Evolutionary conservation across 176 grass and related monocot genomes (phyloP).

Genomic region (Aegilops sharonensis): DNA sequence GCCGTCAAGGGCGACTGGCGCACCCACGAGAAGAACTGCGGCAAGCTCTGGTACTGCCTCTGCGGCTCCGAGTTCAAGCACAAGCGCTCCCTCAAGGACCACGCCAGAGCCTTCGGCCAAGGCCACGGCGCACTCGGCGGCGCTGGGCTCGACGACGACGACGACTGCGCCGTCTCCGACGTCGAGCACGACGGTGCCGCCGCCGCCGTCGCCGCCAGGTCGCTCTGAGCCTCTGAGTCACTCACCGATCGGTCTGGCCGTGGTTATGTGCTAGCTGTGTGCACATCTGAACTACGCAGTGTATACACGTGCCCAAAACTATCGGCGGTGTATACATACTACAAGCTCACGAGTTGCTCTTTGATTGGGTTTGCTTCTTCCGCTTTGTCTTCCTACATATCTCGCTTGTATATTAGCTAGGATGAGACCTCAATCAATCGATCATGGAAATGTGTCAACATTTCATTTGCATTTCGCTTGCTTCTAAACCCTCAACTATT

Average conservation of each 20-base stretch:
- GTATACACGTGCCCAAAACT: neutral
- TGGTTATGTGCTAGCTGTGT: neutral
- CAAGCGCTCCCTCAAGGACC: conserved; percentile 83
- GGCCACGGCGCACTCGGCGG: conserved; percentile 48
- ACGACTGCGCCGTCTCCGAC: conserved; percentile 47
- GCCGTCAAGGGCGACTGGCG: conserved; percentile 96
- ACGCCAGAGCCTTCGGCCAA: conserved; percentile 60
- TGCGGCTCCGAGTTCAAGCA: conserved; percentile 89
- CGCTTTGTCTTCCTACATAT: neutral
- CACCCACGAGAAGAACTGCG: conserved; percentile 99
- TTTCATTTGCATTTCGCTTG: neutral
- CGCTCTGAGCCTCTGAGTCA: neutral
- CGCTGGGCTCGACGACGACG: conserved; percentile 39
- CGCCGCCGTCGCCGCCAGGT: neutral
- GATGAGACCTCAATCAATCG: conserved; percentile 1
- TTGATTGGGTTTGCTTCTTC: neutral
- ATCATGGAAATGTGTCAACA: conserved; percentile 9
- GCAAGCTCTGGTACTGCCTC: conserved; percentile 82
- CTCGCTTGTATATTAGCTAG: neutral
- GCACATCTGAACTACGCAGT: neutral
- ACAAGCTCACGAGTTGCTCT: neutral
- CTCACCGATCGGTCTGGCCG: neutral
- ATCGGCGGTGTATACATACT: neutral
- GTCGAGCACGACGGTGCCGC: conserved; percentile 36
- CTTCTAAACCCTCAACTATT: neutral